Conservation (phyloP, 75 land plant species). For the Cryptomeria japonica region DNA sequence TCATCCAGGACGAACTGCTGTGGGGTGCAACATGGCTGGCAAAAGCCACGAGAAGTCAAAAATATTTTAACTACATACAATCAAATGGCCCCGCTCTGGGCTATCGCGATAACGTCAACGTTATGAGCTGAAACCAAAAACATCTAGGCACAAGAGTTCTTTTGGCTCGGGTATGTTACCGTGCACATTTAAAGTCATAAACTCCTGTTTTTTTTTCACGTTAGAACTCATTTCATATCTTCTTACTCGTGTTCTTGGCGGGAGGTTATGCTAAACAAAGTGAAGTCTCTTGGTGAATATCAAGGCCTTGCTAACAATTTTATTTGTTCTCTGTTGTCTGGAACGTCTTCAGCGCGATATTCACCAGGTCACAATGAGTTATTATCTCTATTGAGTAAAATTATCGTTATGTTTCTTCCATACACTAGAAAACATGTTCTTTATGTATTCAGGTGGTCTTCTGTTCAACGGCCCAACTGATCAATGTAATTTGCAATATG, state of each 20-base stretch:
- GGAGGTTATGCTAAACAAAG: slow-evolving; percentile 30
- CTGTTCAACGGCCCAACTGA: slow-evolving; percentile 59
- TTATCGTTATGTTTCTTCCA: background rate
- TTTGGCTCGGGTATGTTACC: slow-evolving; percentile 48
- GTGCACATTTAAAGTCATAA: too few species aligned
- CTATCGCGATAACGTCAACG: slow-evolving; percentile 39
- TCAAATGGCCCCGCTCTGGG: slow-evolving; percentile 57
- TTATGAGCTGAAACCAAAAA: slow-evolving; percentile 92
- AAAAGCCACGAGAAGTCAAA: slow-evolving; percentile 47
- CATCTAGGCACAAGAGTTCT: slow-evolving; percentile 74
- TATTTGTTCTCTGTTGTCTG: slow-evolving; percentile 61
- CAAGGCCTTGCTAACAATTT: slow-evolving; percentile 54
- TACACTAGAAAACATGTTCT: background rate
- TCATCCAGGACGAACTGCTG: slow-evolving; percentile 25
- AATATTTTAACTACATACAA: slow-evolving; percentile 35
- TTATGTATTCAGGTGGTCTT: background rate
- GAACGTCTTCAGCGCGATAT: slow-evolving; percentile 48
- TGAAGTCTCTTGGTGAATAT: slow-evolving; percentile 19
- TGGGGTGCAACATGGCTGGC: slow-evolving; percentile 71
- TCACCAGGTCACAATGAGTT: slow-evolving; percentile 46
- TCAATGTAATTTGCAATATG: slow-evolving; percentile 73
- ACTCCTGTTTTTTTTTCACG: background rate
- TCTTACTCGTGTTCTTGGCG: background rate
- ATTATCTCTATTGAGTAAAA: background rate
- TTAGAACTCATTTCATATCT: background rate